phyloP scores from a whole-genome alignment of 352 stramenopile genomes.

The Globisporangium middletonii region DNA sequence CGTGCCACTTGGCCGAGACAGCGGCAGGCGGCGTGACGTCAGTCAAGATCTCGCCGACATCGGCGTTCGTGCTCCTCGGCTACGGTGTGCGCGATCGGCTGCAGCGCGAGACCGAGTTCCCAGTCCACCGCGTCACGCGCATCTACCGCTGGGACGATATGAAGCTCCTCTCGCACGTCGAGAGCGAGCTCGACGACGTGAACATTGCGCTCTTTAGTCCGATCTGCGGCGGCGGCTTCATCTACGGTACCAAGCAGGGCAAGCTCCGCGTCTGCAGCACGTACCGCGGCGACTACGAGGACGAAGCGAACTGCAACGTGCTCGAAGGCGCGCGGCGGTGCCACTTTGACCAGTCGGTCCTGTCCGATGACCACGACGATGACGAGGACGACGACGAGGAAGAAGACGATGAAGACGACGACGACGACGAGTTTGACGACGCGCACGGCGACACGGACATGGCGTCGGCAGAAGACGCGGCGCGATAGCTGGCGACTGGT shows the following conservation, averaged over 20 bases:
- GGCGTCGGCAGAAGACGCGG: conserved; percentile 9
- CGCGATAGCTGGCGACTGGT: conserved; percentile 3
- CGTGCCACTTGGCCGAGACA: conserved; percentile 72
- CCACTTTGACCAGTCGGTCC: conserved; percentile 57
- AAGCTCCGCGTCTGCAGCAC: conserved; percentile 87
- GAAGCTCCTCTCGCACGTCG: conserved; percentile 77
- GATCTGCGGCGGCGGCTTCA: conserved; percentile 93
- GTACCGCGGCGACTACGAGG: conserved; percentile 67
- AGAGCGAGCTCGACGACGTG: conserved; percentile 93
- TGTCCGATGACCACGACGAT: conserved; percentile 41
- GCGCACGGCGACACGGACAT: conserved; percentile 22
- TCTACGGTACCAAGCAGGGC: conserved; percentile 98
- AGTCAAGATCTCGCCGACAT: conserved; percentile 86
- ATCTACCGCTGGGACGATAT: conserved; percentile 90
- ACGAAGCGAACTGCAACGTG: conserved; percentile 81
- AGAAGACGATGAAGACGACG: conserved; percentile 23
- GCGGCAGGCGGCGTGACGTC: conserved; percentile 83
- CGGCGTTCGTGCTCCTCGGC: conserved; percentile 77
- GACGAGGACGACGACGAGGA: conserved; percentile 45
- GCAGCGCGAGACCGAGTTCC: conserved; percentile 76
- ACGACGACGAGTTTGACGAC: conserved; percentile 24
- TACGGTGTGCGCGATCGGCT: conserved; percentile 83
- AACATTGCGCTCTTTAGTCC: conserved; percentile 99
- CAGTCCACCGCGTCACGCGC: conserved; percentile 76
- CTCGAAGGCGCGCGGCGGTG: conserved; percentile 53